phyloP scores from a whole-genome alignment of 179 eudicot genomes.

The Spinacia oleracea region DNA sequence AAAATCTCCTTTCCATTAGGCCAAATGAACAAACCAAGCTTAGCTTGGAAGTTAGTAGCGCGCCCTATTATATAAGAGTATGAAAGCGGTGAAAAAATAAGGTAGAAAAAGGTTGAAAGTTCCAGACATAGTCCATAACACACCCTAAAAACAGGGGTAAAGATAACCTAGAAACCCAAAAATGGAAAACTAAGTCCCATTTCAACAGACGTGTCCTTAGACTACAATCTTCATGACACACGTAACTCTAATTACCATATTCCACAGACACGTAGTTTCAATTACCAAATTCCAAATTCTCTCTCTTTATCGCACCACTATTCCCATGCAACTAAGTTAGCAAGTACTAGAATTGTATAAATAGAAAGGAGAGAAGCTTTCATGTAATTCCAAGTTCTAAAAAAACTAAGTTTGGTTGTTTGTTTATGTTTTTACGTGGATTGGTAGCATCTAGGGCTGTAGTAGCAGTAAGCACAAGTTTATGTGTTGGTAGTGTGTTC shows the following conservation, averaged over 20 bases:
- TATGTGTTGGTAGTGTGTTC: background rate
- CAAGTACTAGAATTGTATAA: background rate
- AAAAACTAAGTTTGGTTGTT: background rate
- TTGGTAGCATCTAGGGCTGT: constrained; percentile 1
- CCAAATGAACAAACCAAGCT: too few relatives aligned
- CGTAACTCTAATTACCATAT: background rate
- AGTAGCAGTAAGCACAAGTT: background rate
- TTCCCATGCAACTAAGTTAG: background rate
- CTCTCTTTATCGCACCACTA: background rate
- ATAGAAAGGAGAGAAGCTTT: background rate
- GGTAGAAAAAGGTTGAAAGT: background rate
- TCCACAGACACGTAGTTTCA: constrained; percentile 7
- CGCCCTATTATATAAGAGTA: too few relatives aligned
- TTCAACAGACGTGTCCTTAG: constrained; percentile 21
- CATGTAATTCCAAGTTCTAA: background rate
- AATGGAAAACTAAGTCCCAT: background rate
- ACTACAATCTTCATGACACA: constrained; percentile 14
- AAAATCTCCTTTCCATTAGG: too few relatives aligned
- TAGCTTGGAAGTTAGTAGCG: too few relatives aligned
- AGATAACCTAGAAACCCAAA: background rate
- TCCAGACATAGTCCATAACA: background rate
- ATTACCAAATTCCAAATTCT: background rate
- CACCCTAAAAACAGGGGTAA: background rate
- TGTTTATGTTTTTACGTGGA: constrained; percentile 24
- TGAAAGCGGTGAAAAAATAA: background rate